Conservation (phyloP, 169 alveolate species). For the Plasmodium gallinaceum region DNA sequence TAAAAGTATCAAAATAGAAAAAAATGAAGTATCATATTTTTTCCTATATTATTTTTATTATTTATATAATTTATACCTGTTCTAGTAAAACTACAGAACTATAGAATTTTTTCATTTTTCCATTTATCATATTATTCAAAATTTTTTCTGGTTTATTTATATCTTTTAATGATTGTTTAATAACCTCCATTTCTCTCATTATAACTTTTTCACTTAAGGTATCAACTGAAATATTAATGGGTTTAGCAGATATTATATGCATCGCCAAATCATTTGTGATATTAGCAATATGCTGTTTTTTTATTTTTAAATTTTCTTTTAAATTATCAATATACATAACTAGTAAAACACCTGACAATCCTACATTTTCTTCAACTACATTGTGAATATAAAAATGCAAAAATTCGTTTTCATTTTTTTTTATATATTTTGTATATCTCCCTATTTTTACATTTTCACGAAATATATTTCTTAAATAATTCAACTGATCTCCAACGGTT, state of each 20-base stretch:
- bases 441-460: conserved; percentile 67
- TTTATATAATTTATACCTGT: conserved; percentile 16
- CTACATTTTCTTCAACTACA: conserved; percentile 21
- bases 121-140: conserved; percentile 42
- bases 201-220: conserved; percentile 29
- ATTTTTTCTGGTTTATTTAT: conserved; percentile 47
- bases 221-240: conserved; percentile 36
- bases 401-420: conserved; percentile 43
- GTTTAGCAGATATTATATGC: conserved; percentile 69
- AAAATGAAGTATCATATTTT: neutral
- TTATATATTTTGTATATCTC: conserved; percentile 24
- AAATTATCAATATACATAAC: conserved; percentile 35
- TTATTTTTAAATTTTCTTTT: conserved; percentile 29
- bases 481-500: conserved; percentile 48
- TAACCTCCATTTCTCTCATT: conserved; percentile 38
- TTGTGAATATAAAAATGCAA: conserved; percentile 65
- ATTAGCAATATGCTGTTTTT: conserved; percentile 19
- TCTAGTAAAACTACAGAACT: conserved; percentile 40
- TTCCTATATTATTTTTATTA: too few species aligned
- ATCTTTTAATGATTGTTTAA: conserved; percentile 33
- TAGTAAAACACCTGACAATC: conserved; percentile 56
- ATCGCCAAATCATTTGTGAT: conserved; percentile 62
- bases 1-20: neutral
- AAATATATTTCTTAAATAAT: conserved; percentile 61
- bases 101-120: conserved; percentile 55